These are phyloP conservation scores for Luvunga scandens DNA, from an alignment of 345 rosid genomes.

Conservation along the genomic window DNA sequence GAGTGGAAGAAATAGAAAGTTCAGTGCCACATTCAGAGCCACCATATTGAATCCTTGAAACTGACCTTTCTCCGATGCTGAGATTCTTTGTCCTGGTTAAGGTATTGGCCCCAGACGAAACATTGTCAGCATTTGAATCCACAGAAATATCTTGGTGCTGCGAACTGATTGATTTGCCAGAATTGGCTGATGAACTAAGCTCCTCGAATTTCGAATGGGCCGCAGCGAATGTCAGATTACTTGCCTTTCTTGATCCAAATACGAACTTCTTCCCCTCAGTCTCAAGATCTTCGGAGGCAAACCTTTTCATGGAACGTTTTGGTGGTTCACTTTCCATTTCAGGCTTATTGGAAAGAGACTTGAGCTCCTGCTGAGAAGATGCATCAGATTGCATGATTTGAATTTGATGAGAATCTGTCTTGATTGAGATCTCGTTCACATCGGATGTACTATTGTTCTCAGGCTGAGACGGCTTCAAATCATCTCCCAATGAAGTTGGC, in stretches of 20 bases:
- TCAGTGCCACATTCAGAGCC: conserved; percentile 92
- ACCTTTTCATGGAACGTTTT: conserved; percentile 55
- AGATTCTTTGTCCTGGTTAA: conserved; percentile 27
- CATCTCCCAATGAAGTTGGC: conserved; percentile 20
- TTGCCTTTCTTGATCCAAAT: conserved; percentile 47
- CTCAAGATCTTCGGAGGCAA: conserved; percentile 48
- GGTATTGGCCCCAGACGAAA: conserved; percentile 30
- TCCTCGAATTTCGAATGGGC: conserved; percentile 83
- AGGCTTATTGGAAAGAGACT: conserved; percentile 27
- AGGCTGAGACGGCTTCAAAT: conserved; percentile 36
- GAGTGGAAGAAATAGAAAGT: conserved; percentile 84
- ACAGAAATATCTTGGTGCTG: conserved; percentile 40
- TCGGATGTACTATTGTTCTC: conserved; percentile 34
- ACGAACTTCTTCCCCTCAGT: conserved; percentile 40
- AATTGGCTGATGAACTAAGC: conserved; percentile 43
- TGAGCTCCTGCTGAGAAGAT: conserved; percentile 25
- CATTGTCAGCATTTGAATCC: conserved; percentile 35
- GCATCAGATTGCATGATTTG: conserved; percentile 28
- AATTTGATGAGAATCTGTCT: conserved; percentile 25
- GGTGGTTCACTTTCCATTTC: conserved; percentile 53
- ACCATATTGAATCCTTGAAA: conserved; percentile 36
- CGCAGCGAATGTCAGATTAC: conserved; percentile 66
- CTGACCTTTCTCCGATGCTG: conserved; percentile 30
- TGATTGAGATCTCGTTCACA: conserved; percentile 36
- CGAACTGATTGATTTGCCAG: conserved; percentile 32